Evolutionary conservation across 208 protist species (phyloP).

Genomic region (Jaenimonas drosophilae): DNA sequence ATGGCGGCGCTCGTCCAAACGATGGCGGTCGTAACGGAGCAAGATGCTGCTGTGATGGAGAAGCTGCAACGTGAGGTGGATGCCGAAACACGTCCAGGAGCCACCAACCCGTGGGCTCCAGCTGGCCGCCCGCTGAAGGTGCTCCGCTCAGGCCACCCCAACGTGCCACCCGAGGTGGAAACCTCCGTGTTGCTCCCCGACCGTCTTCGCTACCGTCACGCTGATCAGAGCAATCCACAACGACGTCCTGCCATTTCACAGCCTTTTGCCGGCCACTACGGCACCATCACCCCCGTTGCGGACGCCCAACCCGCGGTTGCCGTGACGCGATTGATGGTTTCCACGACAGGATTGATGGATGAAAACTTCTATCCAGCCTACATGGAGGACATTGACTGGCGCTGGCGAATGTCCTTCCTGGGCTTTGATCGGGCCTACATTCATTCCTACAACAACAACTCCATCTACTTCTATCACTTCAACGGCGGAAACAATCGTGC

Average conservation of each 20-base stretch:
- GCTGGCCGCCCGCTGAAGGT: constrained; percentile 3
- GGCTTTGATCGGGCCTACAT: constrained; percentile 4
- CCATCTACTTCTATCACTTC: constrained; percentile 1
- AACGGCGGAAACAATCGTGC: constrained; percentile 3
- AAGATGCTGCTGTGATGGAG: constrained; percentile 6
- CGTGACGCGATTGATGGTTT: constrained; percentile 9
- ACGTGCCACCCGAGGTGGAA: constrained; percentile 3
- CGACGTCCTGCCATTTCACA: no score
- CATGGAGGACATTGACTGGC: constrained; percentile 14
- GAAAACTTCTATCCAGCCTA: constrained; percentile 15
- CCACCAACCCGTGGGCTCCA: not conserved
- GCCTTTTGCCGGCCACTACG: constrained; percentile 5
- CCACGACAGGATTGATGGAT: constrained; percentile 10
- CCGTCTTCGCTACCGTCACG: constrained; percentile 8
- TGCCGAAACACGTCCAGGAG: not conserved
- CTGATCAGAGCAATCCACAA: not conserved
- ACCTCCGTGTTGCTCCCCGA: constrained; percentile 10
- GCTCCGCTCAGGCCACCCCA: constrained; percentile 5
- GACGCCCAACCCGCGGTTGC: constrained; percentile 1
- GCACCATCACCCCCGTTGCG: constrained; percentile 2
- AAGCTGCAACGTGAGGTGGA: constrained; percentile 6
- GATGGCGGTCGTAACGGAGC: not conserved
- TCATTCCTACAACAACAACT: not conserved
- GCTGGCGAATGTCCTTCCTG: constrained; percentile 1
- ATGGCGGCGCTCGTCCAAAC: constrained; percentile 4